Evolutionary conservation across 2,329 filamentous ascomycete genomes (phyloP).

Genomic region (Curvularia sp.): DNA sequence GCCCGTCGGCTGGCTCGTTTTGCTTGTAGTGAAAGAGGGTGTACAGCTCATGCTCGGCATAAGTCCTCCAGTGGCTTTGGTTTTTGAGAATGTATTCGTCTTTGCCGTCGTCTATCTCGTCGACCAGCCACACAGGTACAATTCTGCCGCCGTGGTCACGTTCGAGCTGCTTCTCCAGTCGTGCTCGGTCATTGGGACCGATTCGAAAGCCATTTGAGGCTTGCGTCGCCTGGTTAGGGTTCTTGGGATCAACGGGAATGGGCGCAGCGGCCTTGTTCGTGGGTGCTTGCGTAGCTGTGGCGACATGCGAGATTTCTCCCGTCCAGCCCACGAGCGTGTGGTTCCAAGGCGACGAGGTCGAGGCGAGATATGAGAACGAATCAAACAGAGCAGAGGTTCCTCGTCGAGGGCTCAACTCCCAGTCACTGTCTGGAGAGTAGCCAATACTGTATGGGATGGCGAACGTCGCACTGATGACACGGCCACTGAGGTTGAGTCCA

Average conservation of each 20-base stretch:
- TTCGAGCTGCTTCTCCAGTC: conserved; percentile 76
- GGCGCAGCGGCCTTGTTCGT: conserved; percentile 79
- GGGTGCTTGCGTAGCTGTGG: conserved; percentile 56
- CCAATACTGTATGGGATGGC: conserved; percentile 67
- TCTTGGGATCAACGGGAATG: conserved; percentile 71
- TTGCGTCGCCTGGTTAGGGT: conserved; percentile 64
- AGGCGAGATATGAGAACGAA: conserved; percentile 86
- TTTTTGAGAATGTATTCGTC: conserved; percentile 77
- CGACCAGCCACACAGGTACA: conserved; percentile 86
- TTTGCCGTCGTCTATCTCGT: conserved; percentile 73
- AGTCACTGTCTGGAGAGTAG: conserved; percentile 61
- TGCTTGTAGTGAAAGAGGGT: conserved; percentile 96
- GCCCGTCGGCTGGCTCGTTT: conserved; percentile 85
- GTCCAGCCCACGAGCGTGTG: conserved; percentile 96
- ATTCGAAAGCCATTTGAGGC: conserved; percentile 74
- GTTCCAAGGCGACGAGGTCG: conserved; percentile 83
- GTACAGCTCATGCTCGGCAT: conserved; percentile 90
- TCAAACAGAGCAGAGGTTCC: conserved; percentile 93
- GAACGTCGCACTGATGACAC: conserved; percentile 69
- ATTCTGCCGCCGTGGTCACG: conserved; percentile 78
- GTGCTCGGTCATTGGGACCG: conserved; percentile 70
- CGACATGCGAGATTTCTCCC: conserved; percentile 67
- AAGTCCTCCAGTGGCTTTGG: conserved; percentile 85
- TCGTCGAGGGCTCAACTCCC: conserved; percentile 76
- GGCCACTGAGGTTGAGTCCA: conserved; percentile 64